These are phyloP conservation scores for Trichomonas vaginalis DNA, from an alignment of 208 protist genomes.

Conservation along the genomic window DNA sequence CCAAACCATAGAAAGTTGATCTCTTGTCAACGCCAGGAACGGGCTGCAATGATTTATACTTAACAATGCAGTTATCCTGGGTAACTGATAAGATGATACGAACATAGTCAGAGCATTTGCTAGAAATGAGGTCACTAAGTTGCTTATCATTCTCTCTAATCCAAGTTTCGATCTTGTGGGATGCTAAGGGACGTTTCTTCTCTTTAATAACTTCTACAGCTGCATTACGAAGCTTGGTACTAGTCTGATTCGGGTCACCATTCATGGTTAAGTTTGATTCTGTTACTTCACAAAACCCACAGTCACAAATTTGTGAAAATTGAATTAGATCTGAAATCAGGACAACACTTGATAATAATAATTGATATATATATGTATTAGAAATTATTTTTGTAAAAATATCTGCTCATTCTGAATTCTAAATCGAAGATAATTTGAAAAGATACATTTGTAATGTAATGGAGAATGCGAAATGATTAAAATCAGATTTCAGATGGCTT, in stretches of 20 bases:
- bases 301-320: background rate
- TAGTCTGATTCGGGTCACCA: background rate
- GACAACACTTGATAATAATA: too few relatives aligned
- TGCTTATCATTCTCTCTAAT: background rate
- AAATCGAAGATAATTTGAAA: too few relatives aligned
- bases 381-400: too few relatives aligned
- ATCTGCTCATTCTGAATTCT: too few relatives aligned
- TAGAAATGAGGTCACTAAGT: background rate
- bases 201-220: background rate
- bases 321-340: too few relatives aligned
- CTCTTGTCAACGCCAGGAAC: background rate
- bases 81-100: background rate
- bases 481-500: too few relatives aligned
- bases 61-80: background rate
- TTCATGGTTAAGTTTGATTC: background rate
- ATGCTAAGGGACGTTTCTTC: background rate
- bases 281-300: background rate
- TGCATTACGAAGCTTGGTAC: background rate
- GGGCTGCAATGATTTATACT: background rate
- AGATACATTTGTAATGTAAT: too few relatives aligned
- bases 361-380: too few relatives aligned
- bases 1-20: background rate
- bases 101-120: background rate
- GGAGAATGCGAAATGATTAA: too few relatives aligned
- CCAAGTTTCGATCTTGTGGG: background rate